Evolutionary conservation across 208 protist species (phyloP).

Genomic region (Leishmania tarentolae): DNA sequence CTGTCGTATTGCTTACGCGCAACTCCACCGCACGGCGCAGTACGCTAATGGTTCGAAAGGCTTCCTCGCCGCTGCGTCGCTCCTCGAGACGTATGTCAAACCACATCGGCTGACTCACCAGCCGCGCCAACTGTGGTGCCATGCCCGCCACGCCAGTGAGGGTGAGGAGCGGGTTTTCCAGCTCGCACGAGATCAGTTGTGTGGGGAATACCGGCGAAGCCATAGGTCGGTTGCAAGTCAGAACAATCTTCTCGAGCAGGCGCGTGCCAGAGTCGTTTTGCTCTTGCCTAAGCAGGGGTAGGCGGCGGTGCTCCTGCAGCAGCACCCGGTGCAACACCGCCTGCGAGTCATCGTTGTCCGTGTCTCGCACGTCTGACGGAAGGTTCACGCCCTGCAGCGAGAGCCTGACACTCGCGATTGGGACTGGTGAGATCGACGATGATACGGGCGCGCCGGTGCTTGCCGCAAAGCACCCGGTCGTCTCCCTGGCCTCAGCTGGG

Average conservation of each 20-base stretch:
- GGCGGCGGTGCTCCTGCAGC: constrained; percentile 30
- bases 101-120: constrained; percentile 14
- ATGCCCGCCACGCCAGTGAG: constrained; percentile 8
- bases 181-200: constrained; percentile 64
- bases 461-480: constrained; percentile 54
- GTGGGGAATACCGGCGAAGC: constrained; percentile 57
- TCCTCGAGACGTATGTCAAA: constrained; percentile 31
- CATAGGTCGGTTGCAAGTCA: constrained; percentile 38
- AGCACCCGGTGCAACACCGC: constrained; percentile 17
- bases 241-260: constrained; percentile 6
- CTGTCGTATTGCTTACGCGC: constrained; percentile 24
- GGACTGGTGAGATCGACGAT: background rate
- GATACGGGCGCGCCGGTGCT: background rate
- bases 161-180: constrained; percentile 46
- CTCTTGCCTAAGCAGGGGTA: constrained; percentile 17
- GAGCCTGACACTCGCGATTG: constrained; percentile 23
- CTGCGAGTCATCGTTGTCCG: background rate
- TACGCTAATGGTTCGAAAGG: constrained; percentile 27
- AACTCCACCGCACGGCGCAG: constrained; percentile 58
- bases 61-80: constrained; percentile 8
- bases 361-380: constrained; percentile 26
- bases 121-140: constrained; percentile 19
- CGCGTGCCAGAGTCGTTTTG: background rate
- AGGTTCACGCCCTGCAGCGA: constrained; percentile 61
- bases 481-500: constrained; percentile 32